These are phyloP conservation scores for Chaetomium cochliodes DNA, from an alignment of 495 filamentous ascomycete species.

Conservation along the genomic window DNA sequence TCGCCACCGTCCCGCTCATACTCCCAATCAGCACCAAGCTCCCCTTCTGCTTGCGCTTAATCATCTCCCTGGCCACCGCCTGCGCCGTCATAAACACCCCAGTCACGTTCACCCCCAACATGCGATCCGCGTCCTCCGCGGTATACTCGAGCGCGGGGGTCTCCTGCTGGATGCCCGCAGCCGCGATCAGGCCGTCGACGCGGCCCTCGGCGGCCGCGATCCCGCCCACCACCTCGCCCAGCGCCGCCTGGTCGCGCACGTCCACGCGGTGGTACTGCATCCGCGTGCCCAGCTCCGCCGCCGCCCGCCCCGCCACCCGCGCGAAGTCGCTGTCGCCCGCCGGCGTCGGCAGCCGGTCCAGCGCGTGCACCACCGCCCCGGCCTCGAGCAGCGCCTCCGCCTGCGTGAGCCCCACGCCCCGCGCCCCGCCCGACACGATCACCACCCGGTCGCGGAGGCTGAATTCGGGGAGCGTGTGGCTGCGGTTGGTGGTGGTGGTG, in stretches of 20 bases:
- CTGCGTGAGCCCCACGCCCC: constrained; percentile 76
- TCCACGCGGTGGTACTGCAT: constrained; percentile 80
- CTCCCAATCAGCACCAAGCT: constrained; percentile 72
- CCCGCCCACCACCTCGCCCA: constrained; percentile 64
- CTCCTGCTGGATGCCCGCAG: constrained; percentile 76
- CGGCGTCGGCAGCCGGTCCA: constrained; percentile 52
- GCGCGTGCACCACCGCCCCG: constrained; percentile 66
- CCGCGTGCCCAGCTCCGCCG: constrained; percentile 62
- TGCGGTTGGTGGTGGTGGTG: constrained; percentile 20
- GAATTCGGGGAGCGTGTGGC: constrained; percentile 84
- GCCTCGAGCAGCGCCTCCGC: constrained; percentile 79
- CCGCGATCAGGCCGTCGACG: constrained; percentile 78
- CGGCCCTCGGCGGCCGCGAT: constrained; percentile 72
- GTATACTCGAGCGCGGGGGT: constrained; percentile 67
- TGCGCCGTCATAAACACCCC: constrained; percentile 77
- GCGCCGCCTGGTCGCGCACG: constrained; percentile 68
- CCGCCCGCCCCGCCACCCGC: constrained; percentile 61
- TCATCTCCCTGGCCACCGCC: constrained; percentile 74
- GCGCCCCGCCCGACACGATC: constrained; percentile 73
- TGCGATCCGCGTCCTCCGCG: constrained; percentile 59
- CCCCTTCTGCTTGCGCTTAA: constrained; percentile 55
- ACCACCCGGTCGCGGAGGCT: constrained; percentile 74
- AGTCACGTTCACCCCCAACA: constrained; percentile 72
- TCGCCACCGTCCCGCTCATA: constrained; percentile 81
- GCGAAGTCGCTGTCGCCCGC: constrained; percentile 51